phyloP scores from a whole-genome alignment of 768 basidiomycete genomes.

The Serendipita indica region DNA sequence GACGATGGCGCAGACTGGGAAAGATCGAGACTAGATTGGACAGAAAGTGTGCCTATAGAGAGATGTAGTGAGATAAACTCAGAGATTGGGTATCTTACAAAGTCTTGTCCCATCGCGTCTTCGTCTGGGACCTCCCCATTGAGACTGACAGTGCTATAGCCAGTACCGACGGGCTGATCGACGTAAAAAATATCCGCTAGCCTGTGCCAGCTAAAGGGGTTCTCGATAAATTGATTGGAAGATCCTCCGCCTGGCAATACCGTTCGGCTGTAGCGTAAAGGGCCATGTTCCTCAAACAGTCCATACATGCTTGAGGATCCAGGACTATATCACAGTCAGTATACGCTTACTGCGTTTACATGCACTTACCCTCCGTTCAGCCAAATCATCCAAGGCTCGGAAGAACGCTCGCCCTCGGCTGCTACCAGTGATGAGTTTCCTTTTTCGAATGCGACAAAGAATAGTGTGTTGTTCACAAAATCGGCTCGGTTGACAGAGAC shows the following conservation, averaged over 20 bases:
- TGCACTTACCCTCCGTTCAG: conserved; percentile 47
- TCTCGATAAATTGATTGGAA: conserved; percentile 38
- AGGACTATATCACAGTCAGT: conserved; percentile 27
- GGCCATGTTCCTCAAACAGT: conserved; percentile 38
- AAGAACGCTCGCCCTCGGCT: conserved; percentile 19
- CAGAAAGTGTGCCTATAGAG: conserved; percentile 50
- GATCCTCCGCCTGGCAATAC: not conserved
- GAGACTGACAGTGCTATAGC: conserved; percentile 48
- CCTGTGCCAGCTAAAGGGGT: conserved; percentile 37
- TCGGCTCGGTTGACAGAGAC: conserved; percentile 41
- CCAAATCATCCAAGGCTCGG: conserved; percentile 58
- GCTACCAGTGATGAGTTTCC: conserved; percentile 39
- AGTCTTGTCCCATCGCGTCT: conserved; percentile 45
- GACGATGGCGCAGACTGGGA: conserved; percentile 48
- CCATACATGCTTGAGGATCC: conserved; percentile 58
- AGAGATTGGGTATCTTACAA: conserved; percentile 22
- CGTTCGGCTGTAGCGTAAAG: conserved; percentile 40
- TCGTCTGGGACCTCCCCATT: conserved; percentile 45
- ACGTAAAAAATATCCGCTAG: conserved; percentile 39
- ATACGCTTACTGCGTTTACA: not conserved
- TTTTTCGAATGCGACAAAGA: conserved; percentile 51
- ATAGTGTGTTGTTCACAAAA: conserved; percentile 50
- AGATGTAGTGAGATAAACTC: not conserved
- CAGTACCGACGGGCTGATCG: conserved; percentile 58
- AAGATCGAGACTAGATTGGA: conserved; percentile 60